These are phyloP conservation scores for Hypoxylon sp. DNA, from an alignment of 2,329 filamentous ascomycete species.

Conservation along the genomic window DNA sequence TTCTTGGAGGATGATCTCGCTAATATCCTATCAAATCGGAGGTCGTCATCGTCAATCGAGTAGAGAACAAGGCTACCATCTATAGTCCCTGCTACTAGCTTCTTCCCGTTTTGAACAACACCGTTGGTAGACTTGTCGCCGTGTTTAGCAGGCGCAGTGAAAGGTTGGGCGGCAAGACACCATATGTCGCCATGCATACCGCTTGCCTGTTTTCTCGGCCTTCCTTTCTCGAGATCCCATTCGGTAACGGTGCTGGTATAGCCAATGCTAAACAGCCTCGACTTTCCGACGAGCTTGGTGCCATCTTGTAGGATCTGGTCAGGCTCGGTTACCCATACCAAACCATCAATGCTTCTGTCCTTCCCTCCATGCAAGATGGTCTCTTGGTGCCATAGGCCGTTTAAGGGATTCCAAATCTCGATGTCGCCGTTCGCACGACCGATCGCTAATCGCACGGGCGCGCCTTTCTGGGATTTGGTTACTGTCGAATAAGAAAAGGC, in stretches of 20 bases:
- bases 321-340: constrained; percentile 92
- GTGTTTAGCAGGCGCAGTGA: constrained; percentile 48
- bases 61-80: constrained; percentile 92
- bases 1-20: constrained; percentile 85
- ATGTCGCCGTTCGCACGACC: constrained; percentile 96
- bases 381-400: constrained; percentile 91
- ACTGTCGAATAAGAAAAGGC: constrained; percentile 86
- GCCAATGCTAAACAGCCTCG: constrained; percentile 95
- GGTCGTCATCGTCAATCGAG: constrained; percentile 85
- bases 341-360: constrained; percentile 88
- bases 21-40: constrained; percentile 84
- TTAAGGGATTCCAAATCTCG: constrained; percentile 94
- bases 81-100: constrained; percentile 88
- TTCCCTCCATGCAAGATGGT: constrained; percentile 85
- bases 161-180: constrained; percentile 91
- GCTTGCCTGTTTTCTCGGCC: constrained; percentile 84
- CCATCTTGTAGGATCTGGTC: constrained; percentile 77
- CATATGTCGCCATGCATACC: constrained; percentile 97
- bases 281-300: constrained; percentile 75
- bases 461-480: constrained; percentile 65
- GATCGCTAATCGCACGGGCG: constrained; percentile 83
- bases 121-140: constrained; percentile 47
- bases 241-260: constrained; percentile 94
- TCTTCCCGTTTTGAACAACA: constrained; percentile 61
- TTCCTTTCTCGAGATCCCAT: constrained; percentile 88